Base-by-base conservation (phyloP, 768 basidiomycete genomes). In the Lactarius tabidus region DNA sequence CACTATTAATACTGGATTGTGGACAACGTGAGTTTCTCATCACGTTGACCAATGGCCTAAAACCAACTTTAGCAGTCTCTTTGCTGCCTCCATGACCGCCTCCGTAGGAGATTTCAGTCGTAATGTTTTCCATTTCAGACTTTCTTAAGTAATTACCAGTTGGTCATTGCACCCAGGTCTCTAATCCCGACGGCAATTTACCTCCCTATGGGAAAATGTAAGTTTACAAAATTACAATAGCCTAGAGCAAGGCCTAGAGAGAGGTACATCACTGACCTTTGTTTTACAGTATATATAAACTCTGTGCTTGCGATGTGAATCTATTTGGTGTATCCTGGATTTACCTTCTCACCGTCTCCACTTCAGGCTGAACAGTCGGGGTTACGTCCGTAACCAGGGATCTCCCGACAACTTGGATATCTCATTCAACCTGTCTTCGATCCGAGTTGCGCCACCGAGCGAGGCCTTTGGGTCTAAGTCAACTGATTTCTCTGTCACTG, bases 121-220 rank as follows among this genome's bases (percentile, higher is more conserved):
- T 18, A n/a, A 18, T 31, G n/a, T 43, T 39, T 28, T 12, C 35
- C 6, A 17, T 41, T 26, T n/a, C n/a, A 31, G 23, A 48, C 4
- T 20, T 55, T 41, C 31, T 62, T n/a, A 23, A n/a, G 6, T 23
- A 4, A 26, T n/a, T 1, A 26, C 15, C 48, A 71, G 71, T 72
- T 71, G 33, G 57, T 64, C 8, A 56, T 67, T 2, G 79, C 80
- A 78, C 82, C 82, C 10, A 75, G 76, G 35, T 79, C 79, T 67
- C 81, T 80, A 69, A 69, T 82, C 4, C 82, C 79, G 79, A 69
- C 81, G 57, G 79, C 78, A 12, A 80, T 82, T 66, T 82, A 4
- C 33, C 8, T 33, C 33, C 33, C n/a, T 3, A 23, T 45, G 43
- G 2, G n/a, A 5, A 45, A 45, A 45, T 45, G 43, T 45, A 45